A percentile compares a stretch with the other conserved stretches of the same genome.
Conservation (phyloP, 345 rosid species). For the Salix udensis region DNA sequence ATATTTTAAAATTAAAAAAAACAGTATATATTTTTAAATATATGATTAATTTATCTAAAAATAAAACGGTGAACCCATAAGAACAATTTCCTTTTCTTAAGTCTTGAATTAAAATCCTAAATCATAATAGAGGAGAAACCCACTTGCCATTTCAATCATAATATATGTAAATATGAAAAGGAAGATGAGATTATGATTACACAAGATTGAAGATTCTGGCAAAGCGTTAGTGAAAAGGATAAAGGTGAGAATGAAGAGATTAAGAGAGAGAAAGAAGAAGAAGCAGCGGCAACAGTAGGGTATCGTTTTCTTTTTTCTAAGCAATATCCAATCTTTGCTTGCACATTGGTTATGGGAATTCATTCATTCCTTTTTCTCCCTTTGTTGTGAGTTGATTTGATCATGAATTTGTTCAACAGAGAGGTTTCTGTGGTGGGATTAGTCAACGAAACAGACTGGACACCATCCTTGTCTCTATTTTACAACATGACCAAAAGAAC, state of each 20-base stretch:
- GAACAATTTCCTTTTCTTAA: too few relatives aligned
- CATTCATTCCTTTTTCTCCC: background rate
- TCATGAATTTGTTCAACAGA: too few relatives aligned
- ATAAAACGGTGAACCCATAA: too few relatives aligned
- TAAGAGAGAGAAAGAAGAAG: slow-evolving; percentile 1
- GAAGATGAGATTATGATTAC: slow-evolving; percentile 21
- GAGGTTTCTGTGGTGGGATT: background rate
- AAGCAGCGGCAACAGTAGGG: too few relatives aligned
- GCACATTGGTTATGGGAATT: background rate
- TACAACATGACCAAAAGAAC: background rate
- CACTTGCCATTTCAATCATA: too few relatives aligned
- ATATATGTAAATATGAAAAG: background rate
- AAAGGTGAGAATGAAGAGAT: slow-evolving; percentile 24
- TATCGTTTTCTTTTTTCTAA: background rate
- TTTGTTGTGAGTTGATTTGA: too few relatives aligned
- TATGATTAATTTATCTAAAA: too few relatives aligned
- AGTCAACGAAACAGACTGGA: slow-evolving; percentile 33
- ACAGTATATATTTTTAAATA: too few relatives aligned
- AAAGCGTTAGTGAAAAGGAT: slow-evolving; percentile 26
- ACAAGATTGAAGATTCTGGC: slow-evolving; percentile 12
- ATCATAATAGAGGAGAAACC: too few relatives aligned
- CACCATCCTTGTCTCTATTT: background rate
- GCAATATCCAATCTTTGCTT: background rate
- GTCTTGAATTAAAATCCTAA: too few relatives aligned
- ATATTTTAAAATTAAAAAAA: too few relatives aligned